Base-by-base conservation (phyloP, 2,329 filamentous ascomycete genomes). In the Ophiostoma ulmi region DNA sequence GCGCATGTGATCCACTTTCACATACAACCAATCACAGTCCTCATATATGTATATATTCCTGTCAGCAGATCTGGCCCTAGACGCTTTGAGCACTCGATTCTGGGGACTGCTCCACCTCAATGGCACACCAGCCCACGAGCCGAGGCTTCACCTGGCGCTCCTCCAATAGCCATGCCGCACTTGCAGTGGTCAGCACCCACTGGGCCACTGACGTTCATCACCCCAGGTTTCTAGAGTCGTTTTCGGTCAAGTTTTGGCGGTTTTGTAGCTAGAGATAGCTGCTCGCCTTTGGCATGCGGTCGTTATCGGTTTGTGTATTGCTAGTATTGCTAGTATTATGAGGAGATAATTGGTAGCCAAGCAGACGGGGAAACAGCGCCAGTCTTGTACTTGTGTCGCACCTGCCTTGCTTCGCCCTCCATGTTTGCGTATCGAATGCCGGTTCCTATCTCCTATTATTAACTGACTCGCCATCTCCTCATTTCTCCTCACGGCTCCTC, bases 61-160 rank as follows among this genome's bases (percentile, higher is more conserved):
- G 70, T 71, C 67, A 71, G 70, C 70, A 48, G 67, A 63, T 71
- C 58, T 35, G 58, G 22, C n/a, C n/a, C 20, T 5, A 17, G 11
- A 6, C 44, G 2, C 44, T 39, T 39, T 17, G 31, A 31, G 31
- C 31, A 31, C 31, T 4, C 31, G 4, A 31, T 58, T 58, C 70
- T 31, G 70, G 70, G 70, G 61, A 22, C 22, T n/a, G 39, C 36
- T 55, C 44, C 63, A 48, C 39, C 8, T 17, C 48, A 31, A 58
- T 36, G 66, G 70, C 22, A 52, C 65, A 41, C 39, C 3, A 67
- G 65, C 14, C 20, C 39, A 22, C 38, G 22, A 69, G 70, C 70
- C 70, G 67, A 69, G 70, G 70, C 70, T 69, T 44, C 52, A 14
- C 22, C n/a, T 52, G 20, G 14, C 26, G 20, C 4, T 39, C 35